A percentile compares a stretch with the other conserved stretches of the same genome.
phyloP scores from a whole-genome alignment of 2,329 filamentous ascomycete genomes.

The Pseudogymnoascus sp. region DNA sequence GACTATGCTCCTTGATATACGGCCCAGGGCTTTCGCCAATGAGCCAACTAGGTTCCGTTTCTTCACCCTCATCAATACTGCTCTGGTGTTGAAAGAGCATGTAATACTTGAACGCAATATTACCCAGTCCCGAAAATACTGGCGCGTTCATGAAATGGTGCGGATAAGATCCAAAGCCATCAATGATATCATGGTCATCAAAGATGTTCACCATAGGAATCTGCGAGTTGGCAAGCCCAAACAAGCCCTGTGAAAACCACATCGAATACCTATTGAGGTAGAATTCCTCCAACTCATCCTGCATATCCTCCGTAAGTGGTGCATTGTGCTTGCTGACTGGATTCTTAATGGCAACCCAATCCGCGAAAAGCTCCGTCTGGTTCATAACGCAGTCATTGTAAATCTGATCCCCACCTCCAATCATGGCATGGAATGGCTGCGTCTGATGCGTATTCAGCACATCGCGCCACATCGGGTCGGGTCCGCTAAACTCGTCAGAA shows the following conservation, averaged over 20 bases:
- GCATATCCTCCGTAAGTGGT: conserved; percentile 73
- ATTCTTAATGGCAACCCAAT: conserved; percentile 79
- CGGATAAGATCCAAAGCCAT: conserved; percentile 89
- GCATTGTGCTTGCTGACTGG: conserved; percentile 70
- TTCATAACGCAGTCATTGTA: conserved; percentile 84
- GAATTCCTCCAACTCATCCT: conserved; percentile 79
- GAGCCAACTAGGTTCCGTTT: conserved; percentile 85
- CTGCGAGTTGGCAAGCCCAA: conserved; percentile 84
- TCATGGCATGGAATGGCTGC: conserved; percentile 93
- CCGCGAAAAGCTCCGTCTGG: conserved; percentile 67
- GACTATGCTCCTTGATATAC: conserved; percentile 80
- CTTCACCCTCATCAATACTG: conserved; percentile 69
- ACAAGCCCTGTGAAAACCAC: conserved; percentile 96
- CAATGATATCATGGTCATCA: conserved; percentile 89
- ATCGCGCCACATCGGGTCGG: conserved; percentile 94
- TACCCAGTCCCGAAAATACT: conserved; percentile 83
- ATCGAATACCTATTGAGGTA: conserved; percentile 82
- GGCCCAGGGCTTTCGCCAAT: conserved; percentile 73
- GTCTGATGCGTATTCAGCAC: conserved; percentile 88
- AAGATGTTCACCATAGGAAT: conserved; percentile 99
- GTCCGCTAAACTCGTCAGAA: conserved; percentile 74
- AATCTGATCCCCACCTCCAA: conserved; percentile 93
- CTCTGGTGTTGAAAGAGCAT: conserved; percentile 98
- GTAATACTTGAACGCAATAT: conserved; percentile 96
- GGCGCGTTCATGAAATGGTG: conserved; percentile 85